These are phyloP conservation scores for Bruguiera hainesii DNA, from an alignment of 441 rosid species.

Conservation along the genomic window DNA sequence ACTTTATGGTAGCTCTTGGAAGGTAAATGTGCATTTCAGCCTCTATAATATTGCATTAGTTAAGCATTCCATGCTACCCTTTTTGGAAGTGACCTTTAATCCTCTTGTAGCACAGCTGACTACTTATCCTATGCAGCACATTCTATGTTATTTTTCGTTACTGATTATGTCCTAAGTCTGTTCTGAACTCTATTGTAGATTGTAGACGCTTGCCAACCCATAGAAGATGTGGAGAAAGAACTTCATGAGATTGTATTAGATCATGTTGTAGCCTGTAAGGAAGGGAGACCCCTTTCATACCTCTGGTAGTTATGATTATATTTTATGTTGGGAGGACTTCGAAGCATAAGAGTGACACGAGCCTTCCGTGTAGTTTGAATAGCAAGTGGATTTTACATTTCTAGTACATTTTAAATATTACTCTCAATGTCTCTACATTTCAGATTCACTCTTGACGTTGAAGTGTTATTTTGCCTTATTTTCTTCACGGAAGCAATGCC, in stretches of 20 bases:
- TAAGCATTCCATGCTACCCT: neutral
- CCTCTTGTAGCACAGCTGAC: no score
- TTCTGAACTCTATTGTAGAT: constrained; percentile 33
- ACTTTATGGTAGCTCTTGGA: constrained; percentile 76
- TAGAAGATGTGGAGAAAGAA: constrained; percentile 61
- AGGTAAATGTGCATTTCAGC: constrained; percentile 33
- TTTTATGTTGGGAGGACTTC: neutral
- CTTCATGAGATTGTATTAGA: constrained; percentile 43
- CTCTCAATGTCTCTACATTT: no score
- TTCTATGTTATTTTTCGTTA: neutral
- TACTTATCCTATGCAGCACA: no score
- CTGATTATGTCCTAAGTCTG: neutral
- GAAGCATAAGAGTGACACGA: neutral
- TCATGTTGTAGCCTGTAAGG: constrained; percentile 41
- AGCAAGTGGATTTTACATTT: no score
- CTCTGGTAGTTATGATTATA: constrained; percentile 47
- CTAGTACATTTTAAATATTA: no score
- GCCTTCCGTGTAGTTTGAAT: no score
- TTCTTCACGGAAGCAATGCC: no score
- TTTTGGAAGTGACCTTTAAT: neutral
- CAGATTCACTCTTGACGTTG: no score
- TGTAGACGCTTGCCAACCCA: constrained; percentile 50
- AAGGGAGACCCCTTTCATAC: constrained; percentile 53
- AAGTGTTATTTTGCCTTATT: no score
- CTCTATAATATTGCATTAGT: neutral